These are phyloP conservation scores for Spencermartinsiella europaea DNA, from an alignment of 805 yeast genomes.

Conservation along the genomic window DNA sequence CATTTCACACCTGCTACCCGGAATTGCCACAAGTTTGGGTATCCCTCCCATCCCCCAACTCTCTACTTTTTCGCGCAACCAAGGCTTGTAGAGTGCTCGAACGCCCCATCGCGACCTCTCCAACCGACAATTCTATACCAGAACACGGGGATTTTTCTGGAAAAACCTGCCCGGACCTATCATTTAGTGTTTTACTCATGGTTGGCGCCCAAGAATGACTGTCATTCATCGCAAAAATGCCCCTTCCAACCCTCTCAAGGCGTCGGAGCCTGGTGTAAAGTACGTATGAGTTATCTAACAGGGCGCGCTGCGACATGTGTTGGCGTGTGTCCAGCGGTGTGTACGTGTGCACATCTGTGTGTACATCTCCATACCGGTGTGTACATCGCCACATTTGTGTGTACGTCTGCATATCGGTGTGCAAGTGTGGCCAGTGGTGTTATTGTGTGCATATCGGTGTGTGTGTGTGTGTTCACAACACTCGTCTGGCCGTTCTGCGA, in stretches of 20 bases:
- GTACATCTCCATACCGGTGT: no score
- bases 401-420: not conserved
- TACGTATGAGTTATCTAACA: no score
- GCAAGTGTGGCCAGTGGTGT: not conserved
- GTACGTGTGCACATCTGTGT: not conserved
- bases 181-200: not conserved
- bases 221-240: conserved; percentile 35
- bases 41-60: conserved; percentile 1
- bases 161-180: no score
- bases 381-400: not conserved
- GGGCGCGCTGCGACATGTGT: no score
- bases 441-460: not conserved
- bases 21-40: not conserved
- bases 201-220: conserved; percentile 25
- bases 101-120: no score
- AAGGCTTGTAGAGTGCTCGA: no score
- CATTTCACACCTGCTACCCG: not conserved
- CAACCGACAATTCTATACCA: no score
- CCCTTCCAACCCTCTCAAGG: conserved; percentile 27
- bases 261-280: conserved; percentile 36
- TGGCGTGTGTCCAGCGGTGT: not conserved
- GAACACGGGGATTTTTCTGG: no score
- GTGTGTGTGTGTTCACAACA: not conserved
- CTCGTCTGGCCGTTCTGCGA: no score
- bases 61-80: not conserved